A percentile compares a stretch with the other conserved stretches of the same genome.
phyloP scores from a whole-genome alignment of 2,329 filamentous ascomycete species.

The Hymenoscyphus fructigenus region DNA sequence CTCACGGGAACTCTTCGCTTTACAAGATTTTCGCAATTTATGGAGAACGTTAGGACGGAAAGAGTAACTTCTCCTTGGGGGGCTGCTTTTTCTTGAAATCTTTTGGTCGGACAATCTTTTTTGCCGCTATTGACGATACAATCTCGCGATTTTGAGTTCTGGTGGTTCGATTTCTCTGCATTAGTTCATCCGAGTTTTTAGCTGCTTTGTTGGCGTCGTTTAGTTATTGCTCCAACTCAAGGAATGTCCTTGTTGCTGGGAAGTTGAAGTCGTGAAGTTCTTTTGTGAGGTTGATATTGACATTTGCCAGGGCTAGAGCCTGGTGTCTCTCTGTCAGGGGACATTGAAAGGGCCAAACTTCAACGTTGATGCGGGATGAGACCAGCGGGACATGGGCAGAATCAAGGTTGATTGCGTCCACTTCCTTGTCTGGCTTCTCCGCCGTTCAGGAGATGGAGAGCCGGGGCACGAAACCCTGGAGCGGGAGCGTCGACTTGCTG shows the following conservation, averaged over 20 bases:
- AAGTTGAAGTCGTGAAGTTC: background rate
- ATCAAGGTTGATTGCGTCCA: constrained; percentile 13
- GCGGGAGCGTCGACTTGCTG: background rate
- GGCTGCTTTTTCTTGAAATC: background rate
- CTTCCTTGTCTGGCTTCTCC: background rate
- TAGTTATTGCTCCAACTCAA: background rate
- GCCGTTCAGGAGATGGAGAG: background rate
- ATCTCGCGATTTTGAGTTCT: constrained; percentile 4
- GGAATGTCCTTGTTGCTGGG: background rate
- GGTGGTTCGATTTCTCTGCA: background rate
- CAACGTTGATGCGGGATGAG: constrained; percentile 9
- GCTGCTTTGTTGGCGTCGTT: background rate
- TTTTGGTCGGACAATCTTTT: background rate
- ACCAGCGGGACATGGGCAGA: constrained; percentile 6
- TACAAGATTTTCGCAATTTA: background rate
- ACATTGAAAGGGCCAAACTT: background rate
- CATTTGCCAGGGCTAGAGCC: background rate
- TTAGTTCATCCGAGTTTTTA: constrained; percentile 1
- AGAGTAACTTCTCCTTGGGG: background rate
- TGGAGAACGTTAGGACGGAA: background rate
- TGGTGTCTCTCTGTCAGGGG: background rate
- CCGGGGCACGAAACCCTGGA: constrained; percentile 1
- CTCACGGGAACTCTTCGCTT: background rate
- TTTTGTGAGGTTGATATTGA: constrained; percentile 4
- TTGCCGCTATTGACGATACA: background rate